Base-by-base conservation (phyloP, 2,329 filamentous ascomycete genomes). In the Trichoderma simmonsii region DNA sequence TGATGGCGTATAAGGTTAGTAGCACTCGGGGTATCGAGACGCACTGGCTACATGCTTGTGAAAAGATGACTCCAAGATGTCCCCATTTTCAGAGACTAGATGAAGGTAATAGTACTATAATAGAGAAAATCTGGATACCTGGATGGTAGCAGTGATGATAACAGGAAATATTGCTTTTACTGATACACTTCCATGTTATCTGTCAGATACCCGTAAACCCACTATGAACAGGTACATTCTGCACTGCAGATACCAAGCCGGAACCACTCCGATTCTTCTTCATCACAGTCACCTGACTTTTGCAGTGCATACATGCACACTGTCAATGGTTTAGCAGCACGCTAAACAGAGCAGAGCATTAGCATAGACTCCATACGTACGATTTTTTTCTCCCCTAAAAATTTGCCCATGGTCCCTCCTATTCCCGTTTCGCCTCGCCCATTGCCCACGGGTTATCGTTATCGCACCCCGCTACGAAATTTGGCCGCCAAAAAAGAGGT, bases 371-470 rank as follows among this genome's bases (percentile, higher is more conserved):
- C 60, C 26, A 51, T 51, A 51, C 3, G 9, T 21, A 26, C 21
- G 21, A 59, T 43, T 68, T 39, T 66, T 66, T 36, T 66, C 30
- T 48, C 28, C 30, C 48, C n/a, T 54, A 24, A 24, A 54, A 54
- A 14, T 54, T 24, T 54, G 48, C 48, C 48, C n/a, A 24, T 24
- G 4, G 21, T 70, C 59, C 43, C 34, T 26, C 48, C 54, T 28
- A 21, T 56, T 43, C 57, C 57, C 57, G n/a, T 54, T 62, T 61
- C 34, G 48, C 59, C 30, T 66, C 28, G 48, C 64, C 63, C 30
- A 36, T 18, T 36, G 34, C 30, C 60, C 62, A 74, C 79, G 79
- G 79, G 79, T 82, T 81, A 82, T 81, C 80, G 78, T 81, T 82
- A 81, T 82, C 80, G 80, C 80, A 78, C 75, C 77, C 79, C 80